Base-by-base conservation (phyloP, 768 basidiomycete species). In the Amanita phalloides region DNA sequence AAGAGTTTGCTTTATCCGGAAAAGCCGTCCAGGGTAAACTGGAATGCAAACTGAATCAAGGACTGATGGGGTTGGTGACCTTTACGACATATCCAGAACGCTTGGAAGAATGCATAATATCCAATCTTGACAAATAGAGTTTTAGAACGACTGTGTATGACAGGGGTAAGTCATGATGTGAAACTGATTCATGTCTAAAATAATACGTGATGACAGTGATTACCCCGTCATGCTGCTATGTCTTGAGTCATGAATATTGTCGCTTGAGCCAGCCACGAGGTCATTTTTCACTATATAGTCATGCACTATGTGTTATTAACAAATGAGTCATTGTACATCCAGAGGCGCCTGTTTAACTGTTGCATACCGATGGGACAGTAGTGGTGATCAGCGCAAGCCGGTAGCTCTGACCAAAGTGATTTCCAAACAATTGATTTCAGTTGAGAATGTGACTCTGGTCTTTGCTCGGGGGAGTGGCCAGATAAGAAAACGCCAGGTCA, bases 41-140 rank as follows among this genome's bases (percentile, higher is more conserved):
- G 58, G 57, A 62, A 63, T 64, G 54, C 51, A 52, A 61, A 56
- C 61, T 62, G 60, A 62, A 65, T 67, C 58, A 61, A 64, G 53
- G 60, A 67, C 66, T 65, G 68, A 73, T 71, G 69, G 68, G 66
- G 66, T 60, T 66, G 61, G 53, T 52, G 55, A 56, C 49, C 33
- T 55, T 71, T 68, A 72, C 68, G 68, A 65, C 68, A 74, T 63
- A 59, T 57, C 44, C 60, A 61, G 57, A 56, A 56, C 60, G 61
- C 59, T 58, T 64, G 61, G 60, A 58, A 28, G 37, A 38, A 49
- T 28, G 48, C 21, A 36, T 59, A 58, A 57, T 35, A 52, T 54
- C 55, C 58, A 63, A 61, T 59, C 62, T 64, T 66, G 66, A 62
- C 64, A 66, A 66, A 68, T 70, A 76, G 69, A 73, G 71, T 74